Conservation (phyloP, 139 green algal species). For the Tetraselmis chui region DNA sequence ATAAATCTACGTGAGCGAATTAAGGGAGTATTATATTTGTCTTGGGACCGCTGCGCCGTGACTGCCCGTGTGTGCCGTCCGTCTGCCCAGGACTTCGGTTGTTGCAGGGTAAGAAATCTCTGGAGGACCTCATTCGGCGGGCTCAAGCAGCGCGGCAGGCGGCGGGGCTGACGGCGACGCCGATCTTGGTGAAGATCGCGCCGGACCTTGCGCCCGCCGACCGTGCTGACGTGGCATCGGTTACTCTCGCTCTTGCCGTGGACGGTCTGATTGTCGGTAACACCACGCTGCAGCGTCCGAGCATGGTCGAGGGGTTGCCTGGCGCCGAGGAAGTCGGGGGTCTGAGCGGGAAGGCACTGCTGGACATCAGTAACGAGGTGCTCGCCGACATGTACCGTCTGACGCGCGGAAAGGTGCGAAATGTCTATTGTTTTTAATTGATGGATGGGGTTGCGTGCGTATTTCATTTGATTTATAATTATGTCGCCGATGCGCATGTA, state of each 20-base stretch:
- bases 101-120: constrained; percentile 74
- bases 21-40: no score
- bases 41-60: no score
- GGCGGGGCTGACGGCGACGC: constrained; percentile 35
- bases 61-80: background rate
- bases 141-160: constrained; percentile 29
- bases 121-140: constrained; percentile 64
- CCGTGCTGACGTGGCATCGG: constrained; percentile 78
- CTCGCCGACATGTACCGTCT: constrained; percentile 82
- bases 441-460: no score
- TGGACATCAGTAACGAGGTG: constrained; percentile 56
- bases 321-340: constrained; percentile 64
- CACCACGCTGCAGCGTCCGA: constrained; percentile 86
- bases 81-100: constrained; percentile 57
- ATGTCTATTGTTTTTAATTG: no score
- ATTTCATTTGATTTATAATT: no score
- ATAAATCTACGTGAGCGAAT: no score
- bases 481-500: no score
- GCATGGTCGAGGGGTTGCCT: constrained; percentile 23
- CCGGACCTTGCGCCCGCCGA: constrained; percentile 81
- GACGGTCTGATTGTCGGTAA: constrained; percentile 90
- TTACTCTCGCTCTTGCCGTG: constrained; percentile 52
- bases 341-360: constrained; percentile 77
- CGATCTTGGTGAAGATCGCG: constrained; percentile 92
- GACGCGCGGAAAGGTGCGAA: constrained; percentile 78